Base-by-base conservation (phyloP, 2,329 filamentous ascomycete genomes). In the Penicillium sclerotiorum region DNA sequence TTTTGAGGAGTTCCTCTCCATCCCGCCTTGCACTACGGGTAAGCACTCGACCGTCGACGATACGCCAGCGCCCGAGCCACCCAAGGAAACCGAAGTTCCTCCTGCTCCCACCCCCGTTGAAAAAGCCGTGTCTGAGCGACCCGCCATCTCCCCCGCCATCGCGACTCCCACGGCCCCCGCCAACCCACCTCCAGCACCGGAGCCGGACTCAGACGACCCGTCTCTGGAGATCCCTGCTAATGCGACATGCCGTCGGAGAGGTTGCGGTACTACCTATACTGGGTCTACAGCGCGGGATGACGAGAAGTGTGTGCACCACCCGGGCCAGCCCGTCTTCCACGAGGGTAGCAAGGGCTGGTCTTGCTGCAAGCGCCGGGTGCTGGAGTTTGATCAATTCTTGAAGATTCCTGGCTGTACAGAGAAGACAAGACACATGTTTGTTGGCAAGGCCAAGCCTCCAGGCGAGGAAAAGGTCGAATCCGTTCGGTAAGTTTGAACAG, bases 341-440 rank as follows among this genome's bases (percentile, higher is more conserved):
- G 94, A 99, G 77, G 94, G 94, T 28, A 95, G 90, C 75, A 99
- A 99, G 77, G 94, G 94, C 1, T 99, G 94, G 80, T 91, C 86
- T 52, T 99, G 94, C 78, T 99, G 94, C 77, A 97, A 97, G 82
- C 81, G 90, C 63, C 83, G 91, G 30, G 94, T 99, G 50, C 76
- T 99, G 51, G 94, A 99, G 68, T 99, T 99, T 72, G 92, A 99
- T 70, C 88, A 97, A 72, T 99, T 99, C 74, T 86, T 99, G 86
- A 94, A 89, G 73, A 93, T 99, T 52, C 85, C 89, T 62, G 94
- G 94, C 1, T 99, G 94, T 75, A 85, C 85, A 69, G 91, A 87
- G 36, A 94, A 92, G 73, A 77, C 80, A 36, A 80, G 82, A 52
- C 94, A 99, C 77, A 73, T 96, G 58, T 99, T 96, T 65, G 80